Conservation (phyloP, 2,329 filamentous ascomycete genomes). For the Chaetomium sp. region DNA sequence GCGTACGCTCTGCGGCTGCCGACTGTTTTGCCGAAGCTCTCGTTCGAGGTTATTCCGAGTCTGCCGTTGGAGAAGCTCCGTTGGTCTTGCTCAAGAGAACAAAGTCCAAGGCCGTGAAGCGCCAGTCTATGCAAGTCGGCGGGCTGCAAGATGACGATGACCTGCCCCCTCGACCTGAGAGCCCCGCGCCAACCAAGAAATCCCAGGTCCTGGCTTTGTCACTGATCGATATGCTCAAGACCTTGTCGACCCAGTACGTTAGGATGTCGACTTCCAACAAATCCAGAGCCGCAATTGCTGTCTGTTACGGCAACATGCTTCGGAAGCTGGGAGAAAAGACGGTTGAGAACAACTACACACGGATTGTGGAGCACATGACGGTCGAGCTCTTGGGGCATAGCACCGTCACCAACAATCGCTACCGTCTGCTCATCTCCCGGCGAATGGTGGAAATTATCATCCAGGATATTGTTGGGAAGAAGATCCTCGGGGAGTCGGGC, state of each 20-base stretch:
- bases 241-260: slow-evolving; percentile 79
- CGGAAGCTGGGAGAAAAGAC: slow-evolving; percentile 76
- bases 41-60: slow-evolving; percentile 75
- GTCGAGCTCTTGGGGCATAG: slow-evolving; percentile 76
- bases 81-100: slow-evolving; percentile 67
- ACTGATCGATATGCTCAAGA: slow-evolving; percentile 74
- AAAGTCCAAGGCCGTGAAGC: slow-evolving; percentile 61
- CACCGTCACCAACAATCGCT: slow-evolving; percentile 79
- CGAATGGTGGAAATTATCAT: slow-evolving; percentile 83
- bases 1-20: slow-evolving; percentile 82
- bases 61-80: slow-evolving; percentile 51
- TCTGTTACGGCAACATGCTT: slow-evolving; percentile 84
- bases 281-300: slow-evolving; percentile 77
- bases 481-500: slow-evolving; percentile 85
- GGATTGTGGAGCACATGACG: slow-evolving; percentile 79
- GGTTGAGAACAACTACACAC: slow-evolving; percentile 80
- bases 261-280: slow-evolving; percentile 77
- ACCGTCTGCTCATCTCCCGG: slow-evolving; percentile 80
- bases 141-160: slow-evolving; percentile 75
- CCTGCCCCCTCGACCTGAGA: slow-evolving; percentile 65
- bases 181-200: slow-evolving; percentile 71
- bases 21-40: slow-evolving; percentile 82
- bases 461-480: slow-evolving; percentile 77
- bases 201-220: slow-evolving; percentile 72
- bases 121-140: slow-evolving; percentile 56